phyloP scores from a whole-genome alignment of 139 green algal genomes.

The Raphidocelis subcapitata region DNA sequence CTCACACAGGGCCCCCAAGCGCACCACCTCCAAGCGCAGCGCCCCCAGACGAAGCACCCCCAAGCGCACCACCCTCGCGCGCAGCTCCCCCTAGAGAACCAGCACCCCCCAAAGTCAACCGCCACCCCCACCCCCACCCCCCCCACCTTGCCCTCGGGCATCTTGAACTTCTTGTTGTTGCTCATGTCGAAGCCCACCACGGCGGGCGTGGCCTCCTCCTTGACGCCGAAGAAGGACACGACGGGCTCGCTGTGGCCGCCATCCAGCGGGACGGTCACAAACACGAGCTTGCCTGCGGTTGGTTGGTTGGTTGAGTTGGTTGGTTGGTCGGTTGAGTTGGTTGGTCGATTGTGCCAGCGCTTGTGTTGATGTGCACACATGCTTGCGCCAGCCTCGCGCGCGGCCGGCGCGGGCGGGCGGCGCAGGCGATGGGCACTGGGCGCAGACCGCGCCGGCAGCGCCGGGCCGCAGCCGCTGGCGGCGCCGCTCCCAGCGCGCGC shows the following conservation, averaged over 20 bases:
- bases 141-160: conserved; percentile 35
- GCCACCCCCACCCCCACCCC: neutral
- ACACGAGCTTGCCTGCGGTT: conserved; percentile 51
- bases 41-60: neutral
- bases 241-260: conserved; percentile 55
- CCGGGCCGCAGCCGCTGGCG: no score
- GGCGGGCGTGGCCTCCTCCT: conserved; percentile 39
- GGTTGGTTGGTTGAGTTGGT: no score
- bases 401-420: no score
- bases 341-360: no score
- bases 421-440: no score
- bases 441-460: no score
- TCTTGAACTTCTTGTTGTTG: conserved; percentile 68
- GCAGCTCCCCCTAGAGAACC: neutral
- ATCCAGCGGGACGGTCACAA: conserved; percentile 58
- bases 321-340: no score
- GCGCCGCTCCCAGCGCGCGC: no score
- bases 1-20: neutral
- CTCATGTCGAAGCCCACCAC: conserved; percentile 73
- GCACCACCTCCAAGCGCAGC: neutral
- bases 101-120: neutral
- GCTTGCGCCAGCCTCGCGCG: no score
- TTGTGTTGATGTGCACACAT: no score
- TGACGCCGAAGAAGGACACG: conserved; percentile 81
- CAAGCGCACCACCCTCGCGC: neutral